Percentiles rank a stretch among this genome's conserved stretches.
These are phyloP conservation scores for Kwoniella sp. DNA, from an alignment of 768 basidiomycete species.

Conservation along the genomic window DNA sequence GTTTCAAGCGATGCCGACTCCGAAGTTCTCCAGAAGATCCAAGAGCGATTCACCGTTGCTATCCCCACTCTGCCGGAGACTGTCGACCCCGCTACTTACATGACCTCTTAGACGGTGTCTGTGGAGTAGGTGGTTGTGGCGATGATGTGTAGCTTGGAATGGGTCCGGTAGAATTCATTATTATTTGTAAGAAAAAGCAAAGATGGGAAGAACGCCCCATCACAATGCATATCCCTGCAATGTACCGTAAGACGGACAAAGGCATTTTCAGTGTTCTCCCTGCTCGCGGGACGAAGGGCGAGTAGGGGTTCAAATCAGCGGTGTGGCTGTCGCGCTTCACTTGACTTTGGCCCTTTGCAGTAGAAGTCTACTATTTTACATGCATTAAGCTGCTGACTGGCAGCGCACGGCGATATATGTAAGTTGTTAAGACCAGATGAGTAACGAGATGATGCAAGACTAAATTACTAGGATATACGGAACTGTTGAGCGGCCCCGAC, in stretches of 20 bases:
- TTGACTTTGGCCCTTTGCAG: no score
- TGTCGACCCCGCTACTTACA: conserved; percentile 93
- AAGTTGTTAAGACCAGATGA: no score
- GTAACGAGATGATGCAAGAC: no score
- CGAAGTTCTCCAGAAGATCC: conserved; percentile 91
- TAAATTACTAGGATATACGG: no score
- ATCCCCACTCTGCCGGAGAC: conserved; percentile 92
- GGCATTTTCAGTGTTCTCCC: no score
- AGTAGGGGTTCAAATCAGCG: no score
- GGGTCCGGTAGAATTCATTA: neutral
- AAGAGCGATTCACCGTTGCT: conserved; percentile 94
- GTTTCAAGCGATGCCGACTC: conserved; percentile 89
- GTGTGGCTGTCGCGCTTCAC: no score
- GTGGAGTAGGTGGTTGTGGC: neutral
- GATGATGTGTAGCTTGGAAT: neutral
- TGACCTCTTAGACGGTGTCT: conserved; percentile 29
- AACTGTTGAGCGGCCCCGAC: no score
- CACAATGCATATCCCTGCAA: conserved; percentile 3
- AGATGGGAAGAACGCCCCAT: neutral
- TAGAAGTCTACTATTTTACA: no score
- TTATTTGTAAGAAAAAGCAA: conserved; percentile 4
- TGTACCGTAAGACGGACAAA: neutral
- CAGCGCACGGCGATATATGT: no score
- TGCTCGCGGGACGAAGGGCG: no score
- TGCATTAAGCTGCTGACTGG: no score